Evolutionary conservation across 129 eudicot species (phyloP).

Genomic region (Apium graveolens): DNA sequence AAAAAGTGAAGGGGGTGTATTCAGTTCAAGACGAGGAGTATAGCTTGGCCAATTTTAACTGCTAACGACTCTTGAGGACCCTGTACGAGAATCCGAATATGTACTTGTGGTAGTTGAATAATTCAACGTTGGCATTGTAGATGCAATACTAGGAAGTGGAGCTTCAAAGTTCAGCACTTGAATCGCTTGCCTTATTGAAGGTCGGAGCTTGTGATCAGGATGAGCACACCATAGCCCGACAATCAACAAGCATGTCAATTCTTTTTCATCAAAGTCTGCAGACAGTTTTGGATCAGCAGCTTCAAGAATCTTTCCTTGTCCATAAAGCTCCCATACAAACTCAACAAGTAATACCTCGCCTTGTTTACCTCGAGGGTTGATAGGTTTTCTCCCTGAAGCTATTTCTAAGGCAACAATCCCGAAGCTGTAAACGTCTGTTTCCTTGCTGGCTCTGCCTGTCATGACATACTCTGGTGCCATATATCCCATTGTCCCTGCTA

Average conservation of each 20-base stretch:
- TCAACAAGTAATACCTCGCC: conserved; percentile 23
- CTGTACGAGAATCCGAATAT: background rate
- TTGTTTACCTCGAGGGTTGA: conserved; percentile 11
- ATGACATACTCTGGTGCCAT: conserved; percentile 38
- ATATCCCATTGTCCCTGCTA: conserved; percentile 45
- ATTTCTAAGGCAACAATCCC: conserved; percentile 43
- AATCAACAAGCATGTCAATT: conserved; percentile 28
- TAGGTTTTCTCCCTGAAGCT: conserved; percentile 28
- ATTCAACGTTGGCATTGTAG: background rate
- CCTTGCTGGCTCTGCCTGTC: conserved; percentile 42
- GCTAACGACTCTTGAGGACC: background rate
- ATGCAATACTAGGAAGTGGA: conserved; percentile 25
- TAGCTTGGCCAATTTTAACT: background rate
- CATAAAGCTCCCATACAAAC: conserved; percentile 35
- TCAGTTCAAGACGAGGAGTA: background rate
- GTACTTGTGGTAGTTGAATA: background rate
- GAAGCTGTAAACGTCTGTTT: conserved; percentile 46
- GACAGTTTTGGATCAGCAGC: conserved; percentile 31
- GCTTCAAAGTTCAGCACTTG: conserved; percentile 39
- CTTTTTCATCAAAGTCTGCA: conserved; percentile 19
- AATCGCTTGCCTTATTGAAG: conserved; percentile 44
- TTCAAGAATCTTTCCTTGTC: conserved; percentile 21
- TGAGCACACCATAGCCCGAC: conserved; percentile 55
- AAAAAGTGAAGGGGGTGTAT: too few species aligned
- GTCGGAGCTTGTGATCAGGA: conserved; percentile 30